Evolutionary conservation across 192 early-diverging fungal species (phyloP).

Genomic region (Allomyces javanicus): DNA sequence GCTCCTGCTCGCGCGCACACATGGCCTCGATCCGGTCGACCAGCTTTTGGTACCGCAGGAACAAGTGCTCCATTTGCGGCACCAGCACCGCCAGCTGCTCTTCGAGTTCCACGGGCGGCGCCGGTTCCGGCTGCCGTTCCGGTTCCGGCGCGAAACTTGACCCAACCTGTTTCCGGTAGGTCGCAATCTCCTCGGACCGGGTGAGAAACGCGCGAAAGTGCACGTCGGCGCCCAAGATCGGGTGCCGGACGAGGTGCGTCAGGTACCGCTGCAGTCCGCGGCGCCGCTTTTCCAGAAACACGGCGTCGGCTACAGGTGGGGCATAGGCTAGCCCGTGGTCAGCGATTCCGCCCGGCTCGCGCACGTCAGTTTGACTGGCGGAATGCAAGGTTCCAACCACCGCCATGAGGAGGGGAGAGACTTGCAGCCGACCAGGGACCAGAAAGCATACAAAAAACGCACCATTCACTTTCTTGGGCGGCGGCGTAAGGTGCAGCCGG

Average conservation of each 20-base stretch:
- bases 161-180: neutral
- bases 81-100: neutral
- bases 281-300: constrained; percentile 48
- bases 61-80: neutral
- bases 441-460: constrained; percentile 7
- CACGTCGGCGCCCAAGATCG: constrained; percentile 40
- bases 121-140: neutral
- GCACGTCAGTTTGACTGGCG: neutral
- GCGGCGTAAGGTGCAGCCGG: constrained; percentile 57
- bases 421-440: neutral
- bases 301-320: constrained; percentile 31
- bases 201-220: constrained; percentile 43
- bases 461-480: constrained; percentile 75
- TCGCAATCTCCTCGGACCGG: constrained; percentile 30
- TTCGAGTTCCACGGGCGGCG: neutral
- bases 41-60: neutral
- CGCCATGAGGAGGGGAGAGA: no score
- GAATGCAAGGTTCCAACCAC: no score
- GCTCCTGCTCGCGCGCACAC: neutral
- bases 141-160: neutral
- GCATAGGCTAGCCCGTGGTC: neutral
- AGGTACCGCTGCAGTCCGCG: constrained; percentile 50
- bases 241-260: constrained; percentile 55
- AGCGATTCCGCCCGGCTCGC: neutral
- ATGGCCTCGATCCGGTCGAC: neutral